A percentile compares a stretch with the other conserved stretches of the same genome.
Evolutionary conservation across 495 filamentous ascomycete species (phyloP).

Genomic region (Penicillium argentinense): DNA sequence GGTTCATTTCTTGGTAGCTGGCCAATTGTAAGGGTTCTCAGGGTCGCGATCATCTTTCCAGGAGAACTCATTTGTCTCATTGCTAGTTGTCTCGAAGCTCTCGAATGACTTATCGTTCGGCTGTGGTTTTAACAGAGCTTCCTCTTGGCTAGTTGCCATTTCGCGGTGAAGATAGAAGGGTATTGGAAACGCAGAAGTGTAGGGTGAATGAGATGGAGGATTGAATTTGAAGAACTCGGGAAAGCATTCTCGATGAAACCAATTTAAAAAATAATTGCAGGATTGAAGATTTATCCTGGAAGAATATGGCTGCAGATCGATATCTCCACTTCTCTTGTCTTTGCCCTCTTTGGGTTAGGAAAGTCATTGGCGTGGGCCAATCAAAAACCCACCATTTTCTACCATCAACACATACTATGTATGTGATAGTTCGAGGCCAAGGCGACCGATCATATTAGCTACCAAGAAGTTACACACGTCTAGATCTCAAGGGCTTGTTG

Average conservation of each 20-base stretch:
- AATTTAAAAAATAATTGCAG: too few species aligned
- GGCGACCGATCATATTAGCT: too few species aligned
- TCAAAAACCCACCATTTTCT: neutral
- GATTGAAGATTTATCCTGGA: too few species aligned
- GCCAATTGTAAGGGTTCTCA: slow-evolving; percentile 63
- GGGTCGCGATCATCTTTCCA: slow-evolving; percentile 54
- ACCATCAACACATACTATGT: neutral
- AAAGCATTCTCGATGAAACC: too few species aligned
- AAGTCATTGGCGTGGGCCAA: neutral
- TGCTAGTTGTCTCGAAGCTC: neutral
- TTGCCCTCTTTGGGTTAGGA: neutral
- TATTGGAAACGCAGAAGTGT: too few species aligned
- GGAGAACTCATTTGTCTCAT: slow-evolving; percentile 15
- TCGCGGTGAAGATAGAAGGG: too few species aligned
- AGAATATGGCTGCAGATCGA: neutral
- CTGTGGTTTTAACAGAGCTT: too few species aligned
- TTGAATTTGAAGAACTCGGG: too few species aligned
- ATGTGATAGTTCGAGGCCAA: neutral
- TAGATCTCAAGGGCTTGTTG: too few species aligned
- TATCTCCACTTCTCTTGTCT: neutral
- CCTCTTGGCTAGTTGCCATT: too few species aligned
- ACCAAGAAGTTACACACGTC: too few species aligned
- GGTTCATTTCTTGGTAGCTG: slow-evolving; percentile 43
- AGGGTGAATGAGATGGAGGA: too few species aligned
- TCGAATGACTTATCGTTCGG: neutral